Conservation (phyloP, 2,329 filamentous ascomycete genomes). For the Neofusicoccum parvum region DNA sequence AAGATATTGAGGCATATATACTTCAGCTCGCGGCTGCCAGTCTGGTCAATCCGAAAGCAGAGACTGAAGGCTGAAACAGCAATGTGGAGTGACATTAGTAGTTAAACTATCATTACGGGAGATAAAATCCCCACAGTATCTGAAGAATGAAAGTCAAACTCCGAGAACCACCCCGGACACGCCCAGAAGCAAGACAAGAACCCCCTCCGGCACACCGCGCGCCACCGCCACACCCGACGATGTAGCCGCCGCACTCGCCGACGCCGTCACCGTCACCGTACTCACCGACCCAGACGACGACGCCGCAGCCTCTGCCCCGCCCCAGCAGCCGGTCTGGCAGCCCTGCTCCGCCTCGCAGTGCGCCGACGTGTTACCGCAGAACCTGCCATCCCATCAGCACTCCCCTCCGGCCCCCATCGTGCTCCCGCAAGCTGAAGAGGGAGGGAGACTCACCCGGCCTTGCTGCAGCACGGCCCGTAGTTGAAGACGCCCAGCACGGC, state of each 20-base stretch:
- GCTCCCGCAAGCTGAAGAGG: background rate
- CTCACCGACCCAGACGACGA: background rate
- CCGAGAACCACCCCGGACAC: background rate
- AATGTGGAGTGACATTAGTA: no score
- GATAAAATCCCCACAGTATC: no score
- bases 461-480: constrained; percentile 17
- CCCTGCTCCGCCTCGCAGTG: constrained; percentile 1
- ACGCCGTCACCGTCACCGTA: background rate
- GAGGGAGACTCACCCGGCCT: background rate
- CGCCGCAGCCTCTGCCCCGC: background rate
- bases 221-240: background rate
- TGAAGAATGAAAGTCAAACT: background rate
- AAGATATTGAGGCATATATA: no score
- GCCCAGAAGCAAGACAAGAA: background rate
- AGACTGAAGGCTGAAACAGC: no score
- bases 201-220: background rate
- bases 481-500: constrained; percentile 1
- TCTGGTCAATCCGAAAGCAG: no score
- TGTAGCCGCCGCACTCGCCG: background rate
- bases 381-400: background rate
- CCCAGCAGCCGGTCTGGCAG: constrained; percentile 18
- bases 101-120: no score
- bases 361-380: constrained; percentile 12
- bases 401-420: no score
- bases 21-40: no score